Evolutionary conservation across 169 alveolate genomes (phyloP), one percentile per base, ranked within the genome.

Genomic region (Plasmodium cynomolgi): DNA sequence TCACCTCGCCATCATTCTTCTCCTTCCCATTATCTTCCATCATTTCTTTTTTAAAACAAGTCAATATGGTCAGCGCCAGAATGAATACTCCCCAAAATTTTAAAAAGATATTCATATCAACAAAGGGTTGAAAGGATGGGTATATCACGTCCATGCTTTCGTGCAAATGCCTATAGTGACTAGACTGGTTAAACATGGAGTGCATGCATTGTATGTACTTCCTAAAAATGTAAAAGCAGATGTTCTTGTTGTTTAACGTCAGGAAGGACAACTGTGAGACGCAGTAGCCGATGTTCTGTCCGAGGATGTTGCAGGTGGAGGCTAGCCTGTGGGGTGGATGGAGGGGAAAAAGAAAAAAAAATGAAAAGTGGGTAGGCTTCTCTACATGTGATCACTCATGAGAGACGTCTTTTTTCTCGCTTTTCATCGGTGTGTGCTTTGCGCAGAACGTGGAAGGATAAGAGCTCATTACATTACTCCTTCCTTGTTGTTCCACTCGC

Each of bases 281-380:
- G 81, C 96, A 96, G n/a, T 93, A 91, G n/a, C 98, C 98, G 15
- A 96, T 84, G 50, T 97, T 93, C 84, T 97, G 98, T 8, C 98
- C 98, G 44, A 96, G 96, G 29, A 97, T 86, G 92, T 97, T 97
- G 88, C 98, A 97, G 39, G 98, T 95, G 26, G 98, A 97, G n/a
- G 98, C 97, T 34, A 95, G 95, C 23, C 95, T 83, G 41, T 93
- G 77, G 81, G 92, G 34, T 17, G 83, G 91, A 33, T 4, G 72
- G 95, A 88, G 41, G 75, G 26, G 4, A 9, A 56, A 39, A 29
- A 13, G 23, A n/a, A 37, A 17, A 47, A 17, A 39, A 80, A 6
- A 23, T 3, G n/a, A 5, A 80, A 81, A 50, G n/a, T 20, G 31
- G 23, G 20, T 26, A 23, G 33, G 34, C 37, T 29, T 34, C 17